phyloP scores from a whole-genome alignment of 768 basidiomycete species.

The Gautieria morchelliformis region DNA sequence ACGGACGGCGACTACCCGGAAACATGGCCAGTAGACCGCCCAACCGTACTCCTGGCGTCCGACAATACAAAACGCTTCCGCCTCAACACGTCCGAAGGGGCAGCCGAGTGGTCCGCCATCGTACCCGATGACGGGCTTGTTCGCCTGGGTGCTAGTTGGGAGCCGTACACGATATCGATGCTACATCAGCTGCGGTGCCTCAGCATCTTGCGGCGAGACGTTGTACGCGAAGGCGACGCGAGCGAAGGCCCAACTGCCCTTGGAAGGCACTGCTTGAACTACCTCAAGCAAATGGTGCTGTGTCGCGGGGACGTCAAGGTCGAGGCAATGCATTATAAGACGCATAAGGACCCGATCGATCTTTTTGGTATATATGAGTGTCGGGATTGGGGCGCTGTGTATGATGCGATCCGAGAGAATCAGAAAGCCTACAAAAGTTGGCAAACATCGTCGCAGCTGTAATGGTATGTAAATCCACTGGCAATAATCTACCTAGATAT shows the following conservation, averaged over 20 bases:
- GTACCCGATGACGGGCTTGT: conserved; percentile 6
- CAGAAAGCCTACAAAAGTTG: conserved; percentile 1
- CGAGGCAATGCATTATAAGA: conserved; percentile 11
- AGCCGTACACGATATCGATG: conserved; percentile 27
- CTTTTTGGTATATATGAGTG: conserved; percentile 10
- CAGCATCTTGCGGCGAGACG: conserved; percentile 24
- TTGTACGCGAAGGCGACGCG: conserved; percentile 5
- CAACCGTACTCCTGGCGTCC: not conserved
- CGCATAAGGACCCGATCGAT: not conserved
- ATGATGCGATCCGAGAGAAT: conserved; percentile 10
- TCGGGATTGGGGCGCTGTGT: conserved; percentile 11
- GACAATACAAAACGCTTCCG: not conserved
- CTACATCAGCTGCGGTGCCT: conserved; percentile 34
- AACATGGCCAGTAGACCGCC: not conserved
- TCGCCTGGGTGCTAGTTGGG: conserved; percentile 11
- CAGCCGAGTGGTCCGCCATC: not conserved
- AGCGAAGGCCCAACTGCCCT: not conserved
- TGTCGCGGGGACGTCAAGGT: conserved; percentile 27
- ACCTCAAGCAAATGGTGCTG: conserved; percentile 28
- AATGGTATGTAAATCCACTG: not conserved
- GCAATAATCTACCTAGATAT: not conserved
- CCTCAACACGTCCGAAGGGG: not conserved
- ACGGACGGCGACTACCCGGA: not conserved
- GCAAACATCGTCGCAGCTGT: not conserved
- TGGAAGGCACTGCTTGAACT: conserved; percentile 30